Base-by-base conservation (phyloP, 2,329 filamentous ascomycete genomes). In the Cladosporium sp. region DNA sequence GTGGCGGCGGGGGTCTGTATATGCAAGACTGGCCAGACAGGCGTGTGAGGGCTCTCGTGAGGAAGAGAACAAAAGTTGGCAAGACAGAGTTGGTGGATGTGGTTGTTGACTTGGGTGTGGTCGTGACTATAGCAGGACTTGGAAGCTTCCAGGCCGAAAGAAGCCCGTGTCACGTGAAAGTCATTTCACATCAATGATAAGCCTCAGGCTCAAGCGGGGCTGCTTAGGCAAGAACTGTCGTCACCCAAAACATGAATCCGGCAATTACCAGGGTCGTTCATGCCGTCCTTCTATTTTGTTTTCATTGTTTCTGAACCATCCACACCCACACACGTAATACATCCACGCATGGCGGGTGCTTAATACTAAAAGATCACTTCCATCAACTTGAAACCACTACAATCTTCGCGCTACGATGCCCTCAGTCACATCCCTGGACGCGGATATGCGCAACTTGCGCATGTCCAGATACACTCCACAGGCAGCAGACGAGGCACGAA, bases 401-500 rank as follows among this genome's bases (percentile, higher is more conserved):
- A 39, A 27, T 11, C 22, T 5, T 27, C 22, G 22, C 22, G 22
- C 15, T 24, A 40, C 12, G 58, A 97, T 97, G 92, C 91, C 92
- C 61, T 96, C 92, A 34, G 92, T 97, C 27, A 82, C 89, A 57
- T 96, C 89, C 56, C 77, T 99, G 54, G 93, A 97, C 73, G 92
- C 92, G 71, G 93, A 99, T 76, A 80, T 99, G 83, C 88, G 89
- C 78, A 90, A 85, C 69, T 72, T 97, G 79, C 91, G 93, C 71
- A 78, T 96, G 63, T 88, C 91, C 54, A 88, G 92, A 73, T 97
- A 96, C 73, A 97, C 92, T 1, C 89, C 90, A 18, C 83, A 86
- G 61, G 91, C 91, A 36, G 91, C 90, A 45, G 89, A 89, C 61
- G 91, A 97, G 73, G 86, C 83, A 17, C 84, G 85, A 41, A 70